Evolutionary conservation across 1,284 basidiomycete genomes (phyloP).

Genomic region (Taiwanofungus camphoratus): DNA sequence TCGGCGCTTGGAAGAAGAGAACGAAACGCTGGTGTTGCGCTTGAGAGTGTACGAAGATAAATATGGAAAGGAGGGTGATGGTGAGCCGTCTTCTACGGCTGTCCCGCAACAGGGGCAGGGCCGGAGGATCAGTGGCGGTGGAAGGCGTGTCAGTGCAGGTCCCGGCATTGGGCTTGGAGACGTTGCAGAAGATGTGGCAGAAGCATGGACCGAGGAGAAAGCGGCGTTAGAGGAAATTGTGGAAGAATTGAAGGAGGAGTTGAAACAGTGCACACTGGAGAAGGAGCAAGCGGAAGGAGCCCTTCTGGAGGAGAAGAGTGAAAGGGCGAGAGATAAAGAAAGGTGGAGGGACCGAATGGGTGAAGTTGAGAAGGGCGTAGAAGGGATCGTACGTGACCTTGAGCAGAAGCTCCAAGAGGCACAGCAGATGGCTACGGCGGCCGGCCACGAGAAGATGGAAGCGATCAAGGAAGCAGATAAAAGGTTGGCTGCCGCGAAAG

Average conservation of each 20-base stretch:
- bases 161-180: conserved; percentile 45
- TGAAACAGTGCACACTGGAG: conserved; percentile 28
- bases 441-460: conserved; percentile 40
- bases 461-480: conserved; percentile 42
- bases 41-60: conserved; percentile 42
- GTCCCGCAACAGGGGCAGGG: conserved; percentile 10
- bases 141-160: conserved; percentile 43
- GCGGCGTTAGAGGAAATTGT: conserved; percentile 39
- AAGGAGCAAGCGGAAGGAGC: conserved; percentile 40
- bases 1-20: conserved; percentile 75
- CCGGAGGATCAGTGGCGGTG: conserved; percentile 22
- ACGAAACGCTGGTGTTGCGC: conserved; percentile 47
- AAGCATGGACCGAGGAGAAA: conserved; percentile 65
- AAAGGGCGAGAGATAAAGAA: conserved; percentile 55
- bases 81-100: background rate
- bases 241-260: conserved; percentile 43
- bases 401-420: conserved; percentile 50
- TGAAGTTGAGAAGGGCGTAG: conserved; percentile 64
- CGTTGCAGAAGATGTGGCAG: conserved; percentile 53
- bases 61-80: conserved; percentile 19
- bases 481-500: conserved; percentile 37
- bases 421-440: conserved; percentile 37
- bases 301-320: conserved; percentile 45
- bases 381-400: conserved; percentile 56
- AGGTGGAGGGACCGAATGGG: conserved; percentile 61